phyloP scores from a whole-genome alignment of 2,329 filamentous ascomycete genomes.

The Arthrobotrys entomopaga region DNA sequence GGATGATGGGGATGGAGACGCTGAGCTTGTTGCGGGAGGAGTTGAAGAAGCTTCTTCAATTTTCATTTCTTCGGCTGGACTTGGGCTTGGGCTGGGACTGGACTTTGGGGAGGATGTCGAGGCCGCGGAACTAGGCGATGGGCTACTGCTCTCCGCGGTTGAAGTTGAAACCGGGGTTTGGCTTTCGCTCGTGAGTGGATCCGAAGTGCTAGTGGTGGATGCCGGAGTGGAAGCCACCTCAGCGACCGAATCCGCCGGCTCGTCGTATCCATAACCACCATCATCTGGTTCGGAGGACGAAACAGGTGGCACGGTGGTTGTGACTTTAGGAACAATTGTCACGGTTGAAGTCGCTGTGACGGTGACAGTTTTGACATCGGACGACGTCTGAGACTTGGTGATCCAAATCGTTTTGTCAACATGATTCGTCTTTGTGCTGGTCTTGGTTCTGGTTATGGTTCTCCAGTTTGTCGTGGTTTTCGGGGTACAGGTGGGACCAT shows the following conservation, averaged over 20 bases:
- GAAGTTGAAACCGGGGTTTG: neutral
- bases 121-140: neutral
- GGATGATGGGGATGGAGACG: neutral
- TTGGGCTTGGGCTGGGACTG: neutral
- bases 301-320: neutral
- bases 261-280: constrained; percentile 3
- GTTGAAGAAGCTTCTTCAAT: neutral
- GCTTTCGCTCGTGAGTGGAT: neutral
- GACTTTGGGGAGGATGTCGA: neutral
- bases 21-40: neutral
- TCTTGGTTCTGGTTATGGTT: constrained; percentile 12
- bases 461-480: neutral
- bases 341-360: neutral
- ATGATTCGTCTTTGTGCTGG: neutral
- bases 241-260: neutral
- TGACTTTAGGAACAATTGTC: neutral
- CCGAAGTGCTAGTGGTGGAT: constrained; percentile 3
- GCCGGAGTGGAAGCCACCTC: neutral
- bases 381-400: neutral
- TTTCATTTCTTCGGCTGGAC: neutral
- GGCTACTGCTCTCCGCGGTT: neutral
- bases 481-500: constrained; percentile 6
- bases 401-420: neutral
- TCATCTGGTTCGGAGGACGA: neutral
- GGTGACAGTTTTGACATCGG: neutral